Evolutionary conservation across 2,329 filamentous ascomycete genomes (phyloP).

Genomic region (Coniella vitis): DNA sequence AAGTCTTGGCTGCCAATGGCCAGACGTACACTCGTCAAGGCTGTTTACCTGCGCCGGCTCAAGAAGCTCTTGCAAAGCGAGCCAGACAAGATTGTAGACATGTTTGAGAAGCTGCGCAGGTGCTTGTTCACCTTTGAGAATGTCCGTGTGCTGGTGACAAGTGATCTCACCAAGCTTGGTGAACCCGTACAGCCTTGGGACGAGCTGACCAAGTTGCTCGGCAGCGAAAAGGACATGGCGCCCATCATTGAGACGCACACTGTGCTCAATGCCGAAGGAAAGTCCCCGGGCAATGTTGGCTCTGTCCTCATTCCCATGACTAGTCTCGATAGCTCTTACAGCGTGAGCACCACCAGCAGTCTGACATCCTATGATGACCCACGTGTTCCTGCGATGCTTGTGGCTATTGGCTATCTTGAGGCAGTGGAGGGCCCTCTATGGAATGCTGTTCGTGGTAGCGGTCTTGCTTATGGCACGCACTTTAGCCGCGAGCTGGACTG

Average conservation of each 20-base stretch:
- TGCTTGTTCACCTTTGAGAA: constrained; percentile 79
- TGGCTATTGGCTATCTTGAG: constrained; percentile 86
- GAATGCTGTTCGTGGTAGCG: constrained; percentile 86
- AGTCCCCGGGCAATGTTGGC: constrained; percentile 64
- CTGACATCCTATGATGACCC: constrained; percentile 71
- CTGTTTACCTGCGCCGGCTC: constrained; percentile 78
- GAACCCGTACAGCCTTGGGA: constrained; percentile 78
- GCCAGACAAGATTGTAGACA: constrained; percentile 65
- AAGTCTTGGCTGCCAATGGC: constrained; percentile 70
- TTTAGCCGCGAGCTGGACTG: constrained; percentile 73
- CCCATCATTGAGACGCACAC: constrained; percentile 64
- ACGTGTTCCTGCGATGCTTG: constrained; percentile 73
- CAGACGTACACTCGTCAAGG: constrained; percentile 76
- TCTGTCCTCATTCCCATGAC: constrained; percentile 83
- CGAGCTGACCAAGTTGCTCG: constrained; percentile 45
- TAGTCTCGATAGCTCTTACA: constrained; percentile 87
- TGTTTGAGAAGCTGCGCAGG: constrained; percentile 69
- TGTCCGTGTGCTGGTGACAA: constrained; percentile 76
- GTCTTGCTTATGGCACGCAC: constrained; percentile 81
- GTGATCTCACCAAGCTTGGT: constrained; percentile 66
- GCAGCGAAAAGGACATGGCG: constrained; percentile 48
- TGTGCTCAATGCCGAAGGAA: constrained; percentile 69
- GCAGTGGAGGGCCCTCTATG: constrained; percentile 91
- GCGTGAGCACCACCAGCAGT: constrained; percentile 67
- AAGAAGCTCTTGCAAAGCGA: constrained; percentile 73